Percentiles rank a stretch among this genome's conserved stretches.
Conservation (phyloP, 805 yeast genomes). For the Starmerella ratchasimensis region DNA sequence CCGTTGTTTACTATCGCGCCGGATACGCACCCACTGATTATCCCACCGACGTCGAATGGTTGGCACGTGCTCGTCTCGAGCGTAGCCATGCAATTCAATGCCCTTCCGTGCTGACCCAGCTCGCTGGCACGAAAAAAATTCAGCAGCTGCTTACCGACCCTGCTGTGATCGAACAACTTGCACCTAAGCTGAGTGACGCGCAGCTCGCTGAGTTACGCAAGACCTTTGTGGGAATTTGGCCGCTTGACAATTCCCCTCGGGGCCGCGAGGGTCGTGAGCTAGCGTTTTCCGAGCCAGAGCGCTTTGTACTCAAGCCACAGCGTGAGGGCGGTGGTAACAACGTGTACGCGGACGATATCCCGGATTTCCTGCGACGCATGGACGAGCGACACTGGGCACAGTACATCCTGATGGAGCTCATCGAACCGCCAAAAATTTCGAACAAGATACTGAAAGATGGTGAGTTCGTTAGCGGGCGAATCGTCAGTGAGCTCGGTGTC, state of each 20-base stretch:
- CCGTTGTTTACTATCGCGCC: conserved; percentile 80
- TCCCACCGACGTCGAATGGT: conserved; percentile 56
- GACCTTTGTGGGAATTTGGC: conserved; percentile 79
- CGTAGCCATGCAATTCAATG: conserved; percentile 72
- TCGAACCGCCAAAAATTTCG: conserved; percentile 54
- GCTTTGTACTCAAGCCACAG: conserved; percentile 86
- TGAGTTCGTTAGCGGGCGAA: conserved; percentile 49
- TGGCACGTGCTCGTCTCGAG: conserved; percentile 59
- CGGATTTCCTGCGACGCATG: conserved; percentile 45
- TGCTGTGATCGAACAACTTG: conserved; percentile 35
- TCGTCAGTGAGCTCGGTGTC: conserved; percentile 81
- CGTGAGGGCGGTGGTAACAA: conserved; percentile 99
- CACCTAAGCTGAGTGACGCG: conserved; percentile 25
- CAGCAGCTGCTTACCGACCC: conserved; percentile 73
- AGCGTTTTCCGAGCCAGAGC: conserved; percentile 54
- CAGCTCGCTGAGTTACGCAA: conserved; percentile 27
- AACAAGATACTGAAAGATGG: conserved; percentile 64
- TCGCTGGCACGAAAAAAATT: conserved; percentile 85
- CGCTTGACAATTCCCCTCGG: conserved; percentile 56
- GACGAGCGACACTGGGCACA: conserved; percentile 72
- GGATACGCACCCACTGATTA: conserved; percentile 84
- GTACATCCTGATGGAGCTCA: conserved; percentile 86
- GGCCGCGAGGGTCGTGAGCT: conserved; percentile 52
- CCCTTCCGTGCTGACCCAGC: conserved; percentile 77
- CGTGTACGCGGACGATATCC: conserved; percentile 75